Evolutionary conservation across 208 protist species (phyloP), one percentile per base, ranked within the genome.

Genomic region (Leishmania aethiopica): DNA sequence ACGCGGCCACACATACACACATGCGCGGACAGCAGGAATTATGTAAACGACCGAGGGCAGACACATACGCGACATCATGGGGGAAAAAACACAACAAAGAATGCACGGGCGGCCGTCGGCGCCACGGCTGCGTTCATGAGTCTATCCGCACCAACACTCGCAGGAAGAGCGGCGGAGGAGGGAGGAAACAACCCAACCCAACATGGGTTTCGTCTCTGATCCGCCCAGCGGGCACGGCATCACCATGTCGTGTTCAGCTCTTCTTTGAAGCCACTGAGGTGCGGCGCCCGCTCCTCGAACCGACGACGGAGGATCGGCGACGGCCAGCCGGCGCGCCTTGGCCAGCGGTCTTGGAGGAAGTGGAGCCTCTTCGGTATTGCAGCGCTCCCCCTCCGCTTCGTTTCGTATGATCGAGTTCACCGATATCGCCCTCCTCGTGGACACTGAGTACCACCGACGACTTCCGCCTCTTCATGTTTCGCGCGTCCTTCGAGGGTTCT

Each of bases 261-360:
- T 86, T 82, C 78, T 82, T 86, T 17, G 82, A 81, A 25, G 53
- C 47, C 0, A 69, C 62, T 7, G 82, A 76, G 40, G n/a, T 51
- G 10, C 74, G 82, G 3, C 74, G 77, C 10, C n/a, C 57, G 25
- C 59, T 35, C 19, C 64, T 79, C 2, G 40, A 25, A 3, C 55
- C 42, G 5, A 49, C 32, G 11, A 67, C 74, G 28, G 82, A 82
- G 1, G 74, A 81, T 40, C 75, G 79, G 28, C 74, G 72, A 10
- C 82, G 77, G 3, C n/a, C 42, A 49, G 70, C 22, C 51, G 77
- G 1, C 15, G 71, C 55, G 8, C 35, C 15, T 7, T 45, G 67
- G 4, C n/a, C 45, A 19, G 49, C 32, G 1, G 77, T 5, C 80
- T 84, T 84, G 42, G 75, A 64, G 0, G 45, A 42, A 11, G 66